Evolutionary conservation across 495 filamentous ascomycete genomes (phyloP), one percentile per base, ranked within the genome.

Genomic region (Neurospora discreta): DNA sequence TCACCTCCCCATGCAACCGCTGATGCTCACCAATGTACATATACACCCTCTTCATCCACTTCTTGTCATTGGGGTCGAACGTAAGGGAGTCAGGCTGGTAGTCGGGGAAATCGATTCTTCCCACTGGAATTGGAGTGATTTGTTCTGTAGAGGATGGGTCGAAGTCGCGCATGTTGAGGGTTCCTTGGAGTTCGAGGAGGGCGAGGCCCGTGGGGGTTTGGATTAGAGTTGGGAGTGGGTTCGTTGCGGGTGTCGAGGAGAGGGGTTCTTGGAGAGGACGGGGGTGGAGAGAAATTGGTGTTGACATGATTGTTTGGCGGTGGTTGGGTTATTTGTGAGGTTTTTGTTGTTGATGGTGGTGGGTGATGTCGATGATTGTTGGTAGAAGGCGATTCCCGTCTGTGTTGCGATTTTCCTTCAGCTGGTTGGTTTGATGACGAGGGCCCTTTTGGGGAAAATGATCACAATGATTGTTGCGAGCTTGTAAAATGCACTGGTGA

Each of bases 21-120:
- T 99, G 95, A 77, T 98, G 91, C 79, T 90, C 86, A 13, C 95
- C 95, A 6, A 98, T 87, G 77, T 94, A 97, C 41, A 98, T 80
- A 79, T 95, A 92, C 36, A 92, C 93, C 43, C 86, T 83, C 80
- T 94, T 95, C 92, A 95, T 95, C 94, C 94, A 97, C 26, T 85
- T 84, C 9, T 85, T 88, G 68, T 82, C 83, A 2, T 80, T 77
- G 2, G 78, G 73, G 33, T 82, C 83, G 7, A 65, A 65, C 3
- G 52, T 65, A 58, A 83, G 77, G 5, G 83, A 74, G 36, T 88
- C 82, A 6, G 83, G 79, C 71, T 85, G 69, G 74, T 92, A 92
- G 71, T 92, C 87, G 6, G 93, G 93, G 76, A 98, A 97, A 70
- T 90, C 88, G 67, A 97, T 84, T 67, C 89, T 88, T 65, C 93